Base-by-base conservation (phyloP, 768 basidiomycete species). In the Suillus cothurnatus region DNA sequence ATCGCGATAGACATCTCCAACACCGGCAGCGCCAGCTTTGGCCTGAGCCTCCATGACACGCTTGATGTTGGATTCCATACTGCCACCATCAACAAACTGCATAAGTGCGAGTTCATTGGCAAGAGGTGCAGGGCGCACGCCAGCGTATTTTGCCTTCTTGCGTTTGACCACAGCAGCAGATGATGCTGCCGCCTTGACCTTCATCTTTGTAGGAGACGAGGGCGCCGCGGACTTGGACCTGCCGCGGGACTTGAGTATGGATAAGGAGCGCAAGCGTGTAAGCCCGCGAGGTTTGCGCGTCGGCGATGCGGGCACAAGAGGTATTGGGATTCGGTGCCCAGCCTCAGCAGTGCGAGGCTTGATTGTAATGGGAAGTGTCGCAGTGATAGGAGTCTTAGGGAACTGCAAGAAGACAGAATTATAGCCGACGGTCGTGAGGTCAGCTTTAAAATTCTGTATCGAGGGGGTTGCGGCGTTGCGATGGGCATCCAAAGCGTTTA, bases 71-170 rank as follows among this genome's bases (percentile, higher is more conserved):
- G 79, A 74, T 55, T 89, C 85, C 63, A 86, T 78, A 57, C 72
- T 81, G 0, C 91, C 91, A 26, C 91, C 91, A 49, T 88, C 88
- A 14, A 80, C 72, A 65, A 91, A 85, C 74, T 92, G 91, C 84
- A 88, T 85, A 63, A 92, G 77, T 0, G 86, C 88, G 61, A 91
- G 81, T 66, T 91, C 89, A 62, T 85, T 86, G 4, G 85, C 81
- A 58, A 91, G 84, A 3, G 89, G 82, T 3, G 87, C 52, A 75
- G 78, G 69, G 38, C 74, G 80, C 19, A 77, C 72, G 11, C 79
- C 74, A 28, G 58, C 58, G 72, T 87, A 84, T 65, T 84, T 81
- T 15, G 82, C 78, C 73, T 84, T 88, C 72, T 87, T 87, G 68
- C 80, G 81, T 71, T 80, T 81, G 14, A 79, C 77, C 34, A 84